Conservation (phyloP, 371 early-diverging fungal genomes). For the Entomophthora muscae region DNA sequence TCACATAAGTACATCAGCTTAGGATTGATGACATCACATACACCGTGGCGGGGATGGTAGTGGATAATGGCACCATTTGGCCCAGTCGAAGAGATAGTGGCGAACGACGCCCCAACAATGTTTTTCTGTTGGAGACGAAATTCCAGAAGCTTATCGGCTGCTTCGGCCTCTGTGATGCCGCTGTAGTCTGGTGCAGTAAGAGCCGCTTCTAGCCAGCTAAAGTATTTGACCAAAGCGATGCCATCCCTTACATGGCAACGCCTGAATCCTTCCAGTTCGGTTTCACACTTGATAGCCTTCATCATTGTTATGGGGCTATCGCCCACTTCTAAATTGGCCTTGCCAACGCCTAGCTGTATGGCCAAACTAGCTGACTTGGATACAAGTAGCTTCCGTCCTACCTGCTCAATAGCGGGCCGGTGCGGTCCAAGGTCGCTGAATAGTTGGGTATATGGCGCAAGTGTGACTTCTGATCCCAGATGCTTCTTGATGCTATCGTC, state of each 20-base stretch:
- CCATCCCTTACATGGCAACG: constrained; percentile 89
- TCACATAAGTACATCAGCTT: constrained; percentile 87
- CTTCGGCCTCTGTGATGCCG: constrained; percentile 52
- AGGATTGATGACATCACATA: constrained; percentile 40
- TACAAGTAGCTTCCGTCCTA: constrained; percentile 25
- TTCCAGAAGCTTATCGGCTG: constrained; percentile 53
- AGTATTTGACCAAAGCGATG: constrained; percentile 77
- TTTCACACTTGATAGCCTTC: constrained; percentile 87
- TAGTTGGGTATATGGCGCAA: constrained; percentile 59
- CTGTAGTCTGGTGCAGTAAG: constrained; percentile 25
- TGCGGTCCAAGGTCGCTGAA: constrained; percentile 43
- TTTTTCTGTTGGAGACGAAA: constrained; percentile 36
- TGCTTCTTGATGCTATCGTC: constrained; percentile 37
- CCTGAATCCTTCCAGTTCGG: constrained; percentile 86
- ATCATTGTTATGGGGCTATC: constrained; percentile 56
- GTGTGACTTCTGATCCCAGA: constrained; percentile 31
- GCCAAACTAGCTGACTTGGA: constrained; percentile 37
- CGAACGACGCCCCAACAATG: constrained; percentile 88
- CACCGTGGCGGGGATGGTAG: constrained; percentile 76
- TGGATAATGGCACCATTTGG: constrained; percentile 98
- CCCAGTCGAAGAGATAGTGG: constrained; percentile 92
- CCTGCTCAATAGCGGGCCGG: neutral
- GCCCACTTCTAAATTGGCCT: constrained; percentile 25
- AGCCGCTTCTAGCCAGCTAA: constrained; percentile 89
- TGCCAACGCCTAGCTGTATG: constrained; percentile 32